Percentiles rank a stretch among this genome's conserved stretches.
phyloP scores from a whole-genome alignment of 345 rosid species.

The Pelargonium nanum region DNA sequence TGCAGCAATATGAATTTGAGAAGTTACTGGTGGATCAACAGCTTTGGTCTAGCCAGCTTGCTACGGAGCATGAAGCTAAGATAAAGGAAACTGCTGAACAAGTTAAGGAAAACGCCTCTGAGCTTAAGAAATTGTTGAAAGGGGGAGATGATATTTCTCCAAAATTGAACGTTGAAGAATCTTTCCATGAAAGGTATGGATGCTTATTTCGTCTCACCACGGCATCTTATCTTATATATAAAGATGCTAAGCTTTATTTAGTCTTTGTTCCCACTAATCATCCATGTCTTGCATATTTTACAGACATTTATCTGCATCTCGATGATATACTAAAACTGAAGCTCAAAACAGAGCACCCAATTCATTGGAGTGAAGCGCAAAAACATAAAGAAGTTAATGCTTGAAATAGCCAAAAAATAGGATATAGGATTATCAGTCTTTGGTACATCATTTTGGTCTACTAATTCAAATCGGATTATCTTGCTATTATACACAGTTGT shows the following conservation, averaged over 20 bases:
- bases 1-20: conserved; percentile 12
- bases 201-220: background rate
- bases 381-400: background rate
- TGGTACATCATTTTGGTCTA: no score
- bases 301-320: background rate
- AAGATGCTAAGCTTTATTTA: background rate
- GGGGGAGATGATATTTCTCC: conserved; percentile 3
- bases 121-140: background rate
- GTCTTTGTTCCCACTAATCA: background rate
- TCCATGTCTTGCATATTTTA: background rate
- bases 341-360: background rate
- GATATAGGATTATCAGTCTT: background rate
- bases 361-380: background rate
- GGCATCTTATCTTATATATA: background rate
- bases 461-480: no score
- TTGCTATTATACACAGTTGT: background rate
- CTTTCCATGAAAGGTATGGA: background rate
- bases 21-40: conserved; percentile 6
- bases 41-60: conserved; percentile 10
- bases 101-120: background rate
- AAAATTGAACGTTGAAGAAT: background rate
- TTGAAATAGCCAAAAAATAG: background rate
- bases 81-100: conserved; percentile 10
- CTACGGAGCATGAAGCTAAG: conserved; percentile 4
- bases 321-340: background rate